These are phyloP conservation scores for Aaosphaeria pasadenensis DNA, from an alignment of 2,329 filamentous ascomycete genomes.

Conservation along the genomic window DNA sequence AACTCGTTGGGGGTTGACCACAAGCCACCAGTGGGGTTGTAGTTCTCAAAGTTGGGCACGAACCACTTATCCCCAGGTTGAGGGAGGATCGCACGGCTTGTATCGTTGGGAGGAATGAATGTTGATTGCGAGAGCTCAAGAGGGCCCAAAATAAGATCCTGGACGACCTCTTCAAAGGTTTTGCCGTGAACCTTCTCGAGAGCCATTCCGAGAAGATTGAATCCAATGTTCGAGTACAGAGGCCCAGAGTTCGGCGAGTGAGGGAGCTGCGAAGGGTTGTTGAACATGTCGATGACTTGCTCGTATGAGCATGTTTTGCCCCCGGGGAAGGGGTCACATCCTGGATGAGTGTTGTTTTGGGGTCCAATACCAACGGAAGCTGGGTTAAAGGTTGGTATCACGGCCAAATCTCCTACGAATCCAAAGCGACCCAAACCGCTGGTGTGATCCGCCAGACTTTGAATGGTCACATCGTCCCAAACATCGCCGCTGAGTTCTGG, in stretches of 20 bases:
- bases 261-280: slow-evolving; percentile 14
- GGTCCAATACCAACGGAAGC: slow-evolving; percentile 14
- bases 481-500: slow-evolving; percentile 12
- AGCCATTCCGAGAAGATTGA: slow-evolving; percentile 8
- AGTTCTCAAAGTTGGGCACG: slow-evolving; percentile 17
- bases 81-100: slow-evolving; percentile 14
- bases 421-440: slow-evolving; percentile 15
- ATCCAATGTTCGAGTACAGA: slow-evolving; percentile 2
- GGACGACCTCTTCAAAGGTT: slow-evolving; percentile 15
- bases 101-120: slow-evolving; percentile 11
- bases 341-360: slow-evolving; percentile 14
- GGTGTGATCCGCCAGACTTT: slow-evolving; percentile 17
- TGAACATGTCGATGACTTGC: slow-evolving; percentile 20
- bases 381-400: slow-evolving; percentile 11
- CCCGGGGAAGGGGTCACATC: slow-evolving; percentile 21
- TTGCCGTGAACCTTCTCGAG: slow-evolving; percentile 16
- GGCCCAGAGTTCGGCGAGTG: slow-evolving; percentile 4
- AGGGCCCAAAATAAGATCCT: slow-evolving; percentile 18
- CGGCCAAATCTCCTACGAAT: slow-evolving; percentile 18
- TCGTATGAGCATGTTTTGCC: not conserved
- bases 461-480: slow-evolving; percentile 20
- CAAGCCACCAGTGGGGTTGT: slow-evolving; percentile 22
- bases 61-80: slow-evolving; percentile 16
- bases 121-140: slow-evolving; percentile 13
- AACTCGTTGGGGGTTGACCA: slow-evolving; percentile 25